Evolutionary conservation across 441 rosid genomes (phyloP), one percentile per base, ranked within the genome.

Genomic region (Erysimum pusillum): DNA sequence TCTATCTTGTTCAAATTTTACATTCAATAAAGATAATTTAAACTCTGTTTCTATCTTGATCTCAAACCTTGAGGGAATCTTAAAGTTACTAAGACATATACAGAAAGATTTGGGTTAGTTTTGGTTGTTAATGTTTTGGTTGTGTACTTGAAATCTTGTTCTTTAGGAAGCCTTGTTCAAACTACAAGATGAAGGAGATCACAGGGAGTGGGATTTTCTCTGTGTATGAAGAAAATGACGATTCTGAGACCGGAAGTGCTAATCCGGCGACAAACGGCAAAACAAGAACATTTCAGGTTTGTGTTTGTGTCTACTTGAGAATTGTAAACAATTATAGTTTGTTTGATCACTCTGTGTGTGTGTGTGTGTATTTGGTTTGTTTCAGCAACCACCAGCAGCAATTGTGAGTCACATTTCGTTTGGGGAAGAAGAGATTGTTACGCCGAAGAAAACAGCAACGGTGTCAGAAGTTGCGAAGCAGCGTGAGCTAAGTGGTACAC

Each of bases 391-490:
- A 22, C 42, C 89, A 53, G 83, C 91, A 69, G 97, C 97, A 76
- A 91, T 89, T 75, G 17, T 76, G 1, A 95, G 94, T 77, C 98
- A 95, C 80, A 95, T 95, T 64, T 92, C 98, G 20, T 95, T 95
- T 72, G 87, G 84, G 5, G 96, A 89, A 76, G 97, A 88, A 79
- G 98, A 90, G 73, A 83, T 85, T 68, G 76, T 88, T 52, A 87
- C 94, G 7, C 97, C 92, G 39, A 89, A 87, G 68, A 92, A 85
- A 79, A 98, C 96, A 15, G 71, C 78, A 48, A 76, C 89, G 9
- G 64, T 89, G 34, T 82, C 97, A 17, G 99, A 91, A 91, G 90
- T 94, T 18, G 96, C 97, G 1, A 94, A 94, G 86, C 99, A 94
- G 84, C 94, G 97, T 6, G 99, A 94, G 81, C 82, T 94, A 22